Percentiles rank a stretch among this genome's conserved stretches.
Evolutionary conservation across 1,284 basidiomycete genomes (phyloP).

Genomic region (Porodaedalea pini): DNA sequence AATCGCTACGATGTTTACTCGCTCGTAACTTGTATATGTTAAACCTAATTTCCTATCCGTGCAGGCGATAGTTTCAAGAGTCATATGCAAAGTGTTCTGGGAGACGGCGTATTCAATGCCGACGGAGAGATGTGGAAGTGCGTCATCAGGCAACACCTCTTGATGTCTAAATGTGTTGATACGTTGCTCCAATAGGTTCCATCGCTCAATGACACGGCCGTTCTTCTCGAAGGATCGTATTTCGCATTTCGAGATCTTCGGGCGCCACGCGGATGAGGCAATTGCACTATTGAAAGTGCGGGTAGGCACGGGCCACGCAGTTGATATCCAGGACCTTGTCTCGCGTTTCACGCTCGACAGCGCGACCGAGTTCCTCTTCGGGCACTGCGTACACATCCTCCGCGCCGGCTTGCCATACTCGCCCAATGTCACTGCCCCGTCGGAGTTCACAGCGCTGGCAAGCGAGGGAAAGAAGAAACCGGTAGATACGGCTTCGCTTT

Average conservation of each 20-base stretch:
- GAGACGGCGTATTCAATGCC: slow-evolving; percentile 46
- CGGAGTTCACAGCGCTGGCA: too few species aligned
- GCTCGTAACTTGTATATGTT: slow-evolving; percentile 4
- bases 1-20: too few species aligned
- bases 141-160: background rate
- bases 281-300: slow-evolving; percentile 34
- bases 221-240: slow-evolving; percentile 29
- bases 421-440: slow-evolving; percentile 18
- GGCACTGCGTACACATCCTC: slow-evolving; percentile 33
- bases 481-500: slow-evolving; percentile 25
- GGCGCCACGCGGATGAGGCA: slow-evolving; percentile 29
- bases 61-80: slow-evolving; percentile 29
- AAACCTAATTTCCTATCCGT: background rate
- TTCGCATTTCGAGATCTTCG: slow-evolving; percentile 27
- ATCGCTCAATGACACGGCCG: slow-evolving; percentile 29
- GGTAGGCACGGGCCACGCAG: slow-evolving; percentile 40
- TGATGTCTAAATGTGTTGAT: background rate
- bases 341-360: slow-evolving; percentile 39
- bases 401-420: slow-evolving; percentile 32
- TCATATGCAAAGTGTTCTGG: slow-evolving; percentile 37
- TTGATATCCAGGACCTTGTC: slow-evolving; percentile 44
- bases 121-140: slow-evolving; percentile 35
- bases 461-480: background rate
- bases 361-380: slow-evolving; percentile 40
- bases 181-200: slow-evolving; percentile 14